Evolutionary conservation across 108 stramenopile genomes (phyloP), one percentile per base, ranked within the genome.

Genomic region (Cyclotella cryptica): DNA sequence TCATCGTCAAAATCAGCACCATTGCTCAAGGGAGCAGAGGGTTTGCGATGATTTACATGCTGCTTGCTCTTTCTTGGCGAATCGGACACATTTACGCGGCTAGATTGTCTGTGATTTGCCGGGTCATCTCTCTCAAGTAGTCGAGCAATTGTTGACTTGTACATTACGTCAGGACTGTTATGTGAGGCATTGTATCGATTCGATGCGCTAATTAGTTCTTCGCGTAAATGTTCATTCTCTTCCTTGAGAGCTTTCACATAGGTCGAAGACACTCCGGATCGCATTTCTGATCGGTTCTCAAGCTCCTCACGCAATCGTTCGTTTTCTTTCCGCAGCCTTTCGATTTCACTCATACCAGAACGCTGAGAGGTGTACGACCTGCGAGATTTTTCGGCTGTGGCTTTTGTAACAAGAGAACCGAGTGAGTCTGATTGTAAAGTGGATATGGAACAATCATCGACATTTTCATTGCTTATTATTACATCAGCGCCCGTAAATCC

Each of bases 1-100:
- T 72, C 78, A 63, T 79, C 78, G 22, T 79, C 78, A 65, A 79
- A 79, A 55, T 79, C 78, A 8, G 70, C 78, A 27, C 71, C 70
- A 29, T 79, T 69, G 30, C 66, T 79, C 28, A 71, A 62, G 55
- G 62, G 78, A 19, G 42, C 28, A 10, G 47, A 29, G 18, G 62
- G 74, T 4, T 44, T 66, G 28, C 52, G 63, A 28, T 35, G 47
- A 29, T 65, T 66, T 5, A 35, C 2, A 72, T 57, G 15, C 45
- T 63, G 22, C 59, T 53, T 21, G 53, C 17, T 14, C 6, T 62
- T 22, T 24, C 29, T 51, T 54, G 28, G 60, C 19, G 53, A 12
- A 0, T 13, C 15, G 41, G 55, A 43, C 26, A 30, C 18, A 57
- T 58, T 22, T 22, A 5, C 41, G 22, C 9, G n/a, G 19, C 40